Base-by-base conservation (phyloP, 108 stramenopile species). In the Pelagomonas calceolata region DNA sequence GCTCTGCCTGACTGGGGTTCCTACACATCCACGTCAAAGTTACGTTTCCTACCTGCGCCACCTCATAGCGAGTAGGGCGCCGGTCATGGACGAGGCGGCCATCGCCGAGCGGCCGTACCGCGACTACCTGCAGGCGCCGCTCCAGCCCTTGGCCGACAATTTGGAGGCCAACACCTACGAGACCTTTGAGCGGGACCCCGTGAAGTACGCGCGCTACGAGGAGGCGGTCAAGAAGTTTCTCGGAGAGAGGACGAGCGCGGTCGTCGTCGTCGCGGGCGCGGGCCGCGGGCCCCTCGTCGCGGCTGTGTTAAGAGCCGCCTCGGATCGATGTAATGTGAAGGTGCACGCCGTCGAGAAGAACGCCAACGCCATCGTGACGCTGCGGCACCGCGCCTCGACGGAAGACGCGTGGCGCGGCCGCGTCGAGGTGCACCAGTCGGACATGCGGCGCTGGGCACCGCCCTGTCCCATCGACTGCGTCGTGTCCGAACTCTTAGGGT, bases 81-180 rank as follows among this genome's bases (percentile, higher is more conserved):
- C 93, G 32, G 85, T 89, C 67, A 77, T 82, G 31, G 81, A 85
- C 66, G 88, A 92, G 69, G 89, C 73, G 44, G 83, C 94, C 30
- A 71, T 65, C 0, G 66, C 89, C 68, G 95, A 95, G 77, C 66
- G 71, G 0, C 74, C 88, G 0, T 95, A 94, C 75, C 79, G 89
- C 69, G 98, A 99, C 80, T 88, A 82, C 72, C 82, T 99, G 44
- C 98, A 99, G 85, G 84, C 90, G 26, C 96, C 98, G 16, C 75
- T 99, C 34, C 95, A 99, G 77, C 98, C 98, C 21, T 77, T 99
- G 46, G 87, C 82, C 70, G 98, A 99, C 85, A 90, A 99, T 84
- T 86, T 99, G 63, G 96, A 97, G 74, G 93, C 91, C 73, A 85
- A 85, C 67, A 99, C 95, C 46, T 99, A 98, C 80, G 96, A 98